Conservation (phyloP, 345 rosid species). For the Cochlearia excelsa region DNA sequence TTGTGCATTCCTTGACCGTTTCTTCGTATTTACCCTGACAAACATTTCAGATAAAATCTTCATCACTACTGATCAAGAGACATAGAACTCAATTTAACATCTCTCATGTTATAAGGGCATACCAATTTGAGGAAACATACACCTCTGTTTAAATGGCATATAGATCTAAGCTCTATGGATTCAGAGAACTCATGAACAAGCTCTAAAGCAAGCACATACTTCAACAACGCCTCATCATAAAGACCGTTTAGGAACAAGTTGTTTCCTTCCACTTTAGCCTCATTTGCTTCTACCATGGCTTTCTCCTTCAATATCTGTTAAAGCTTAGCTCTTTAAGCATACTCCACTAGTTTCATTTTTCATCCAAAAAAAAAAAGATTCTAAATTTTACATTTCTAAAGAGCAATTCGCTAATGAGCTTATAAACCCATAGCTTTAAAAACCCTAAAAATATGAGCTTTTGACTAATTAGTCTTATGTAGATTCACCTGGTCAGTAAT, state of each 20-base stretch:
- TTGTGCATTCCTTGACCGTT: constrained; percentile 74
- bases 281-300: constrained; percentile 60
- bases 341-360: neutral
- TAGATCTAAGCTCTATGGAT: constrained; percentile 57
- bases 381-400: neutral
- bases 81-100: neutral
- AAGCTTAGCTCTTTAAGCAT: neutral
- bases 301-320: constrained; percentile 40
- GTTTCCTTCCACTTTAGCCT: constrained; percentile 81
- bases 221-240: constrained; percentile 73
- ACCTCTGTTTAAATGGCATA: constrained; percentile 77
- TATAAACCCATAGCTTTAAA: constrained; percentile 22
- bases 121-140: constrained; percentile 79
- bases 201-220: constrained; percentile 63
- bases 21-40: constrained; percentile 70
- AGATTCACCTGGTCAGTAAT: constrained; percentile 42
- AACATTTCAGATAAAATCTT: constrained; percentile 13
- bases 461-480: neutral
- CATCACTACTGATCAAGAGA: constrained; percentile 1
- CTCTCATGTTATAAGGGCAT: constrained; percentile 5
- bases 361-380: neutral
- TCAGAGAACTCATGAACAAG: constrained; percentile 43
- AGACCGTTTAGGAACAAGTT: constrained; percentile 55
- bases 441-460: constrained; percentile 6
- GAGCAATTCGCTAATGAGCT: neutral